Base-by-base conservation (phyloP, 306 rosid genomes). In the Acacia crassicarpa region DNA sequence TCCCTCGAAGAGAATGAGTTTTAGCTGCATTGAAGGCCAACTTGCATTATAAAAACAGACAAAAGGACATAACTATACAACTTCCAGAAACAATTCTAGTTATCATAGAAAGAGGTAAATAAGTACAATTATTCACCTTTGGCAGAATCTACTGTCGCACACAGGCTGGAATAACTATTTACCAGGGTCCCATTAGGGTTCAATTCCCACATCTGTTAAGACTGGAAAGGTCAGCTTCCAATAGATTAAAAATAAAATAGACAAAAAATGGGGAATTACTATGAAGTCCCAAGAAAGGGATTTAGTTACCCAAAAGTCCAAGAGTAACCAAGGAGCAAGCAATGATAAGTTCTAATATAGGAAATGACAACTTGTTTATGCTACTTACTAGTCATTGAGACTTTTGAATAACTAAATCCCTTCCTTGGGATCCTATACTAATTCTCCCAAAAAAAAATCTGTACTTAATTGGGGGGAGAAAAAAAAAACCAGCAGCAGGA, bases 141-240 rank as follows among this genome's bases (percentile, higher is more conserved):
- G 25, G 67, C 56, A 62, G 87, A 23, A 62, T 87, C 82, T 72
- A 91, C 73, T 22, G 91, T 89, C 74, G 97, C 99, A 79, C 99
- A 95, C 16, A 85, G 84, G 33, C 99, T 90, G 3, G 97, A 93
- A 84, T 95, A 89, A 65, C 91, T 88, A 80, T 93, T 95, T 77
- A 75, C 91, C 86, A 95, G 66, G 61, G 98, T 93, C 59, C 97
- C 97, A 82, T 95, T 92, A 62, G 63, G 63, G 82, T 88, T 88
- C 87, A 88, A 78, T 76, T 91, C 90, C 99, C 99, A 93, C 91
- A 93, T 89, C 98, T 95, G 90, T 79, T 41, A 68, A 81, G 73
- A 80, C 30, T 19, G 72, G 80, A 78, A 20, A 81, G 3, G 62
- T 87, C 69, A 86, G 80, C 56, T 86, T 86, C 77, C 81, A 78